Base-by-base conservation (phyloP, 441 rosid genomes). In the Populus tomentosa region DNA sequence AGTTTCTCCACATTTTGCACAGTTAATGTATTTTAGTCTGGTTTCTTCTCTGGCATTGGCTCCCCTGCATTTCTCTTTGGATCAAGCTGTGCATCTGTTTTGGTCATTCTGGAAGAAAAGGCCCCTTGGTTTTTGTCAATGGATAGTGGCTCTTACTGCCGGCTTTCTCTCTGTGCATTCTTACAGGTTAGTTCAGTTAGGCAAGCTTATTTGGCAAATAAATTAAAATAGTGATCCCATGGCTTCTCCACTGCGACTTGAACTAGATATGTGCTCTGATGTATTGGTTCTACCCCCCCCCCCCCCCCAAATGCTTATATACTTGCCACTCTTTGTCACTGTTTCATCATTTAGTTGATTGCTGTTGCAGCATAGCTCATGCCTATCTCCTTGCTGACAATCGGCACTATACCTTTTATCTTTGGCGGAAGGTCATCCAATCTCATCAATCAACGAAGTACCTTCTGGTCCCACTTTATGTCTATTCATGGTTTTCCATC, bases 381-480 rank as follows among this genome's bases (percentile, higher is more conserved):
- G 97, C 98, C 28, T 96, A 94, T 82, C 98, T 94, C 77, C 93
- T 96, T 1, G 95, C 99, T 4, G 98, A 94, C 78, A 96, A 96
- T 81, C 95, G 99, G 67, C 99, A 96, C 75, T 96, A 92, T 76
- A 82, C 98, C 1, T 96, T 94, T 77, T 96, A 96, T 80, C 85
- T 94, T 6, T 94, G 98, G 98, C 89, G 96, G 85, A 96, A 85
- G 81, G 81, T 94, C 69, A 88, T 96, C 72, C 85, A 89, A 64
- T 88, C 86, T 68, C 92, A 91, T 83, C 82, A 92, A 94, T 84
- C 77, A 38, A 85, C 82, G 86, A 92, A 89, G 75, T 94, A 94
- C 82, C 80, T 91, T 80, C 76, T 96, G 79, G 89, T 96, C 75
- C 98, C 91, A 2, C 78, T 90, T 72, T 94, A 92, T 65, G 70